A percentile compares a stretch with the other conserved stretches of the same genome.
phyloP scores from a whole-genome alignment of 768 basidiomycete species.

The Dendrothele bispora region DNA sequence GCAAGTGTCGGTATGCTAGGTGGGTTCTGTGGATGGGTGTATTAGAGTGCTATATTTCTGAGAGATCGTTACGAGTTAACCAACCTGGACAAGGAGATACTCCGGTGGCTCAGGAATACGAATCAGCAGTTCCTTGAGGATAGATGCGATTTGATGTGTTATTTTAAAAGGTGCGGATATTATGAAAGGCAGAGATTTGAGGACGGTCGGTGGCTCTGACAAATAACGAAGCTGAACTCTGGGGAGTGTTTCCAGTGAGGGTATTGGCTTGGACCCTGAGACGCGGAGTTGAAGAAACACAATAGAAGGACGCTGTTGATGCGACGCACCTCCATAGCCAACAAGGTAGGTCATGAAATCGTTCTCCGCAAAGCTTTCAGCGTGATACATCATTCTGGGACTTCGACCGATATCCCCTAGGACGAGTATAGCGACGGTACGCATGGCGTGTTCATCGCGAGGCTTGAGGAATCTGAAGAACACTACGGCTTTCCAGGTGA shows the following conservation, averaged over 20 bases:
- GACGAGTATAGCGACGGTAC: slow-evolving; percentile 86
- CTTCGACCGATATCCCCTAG: slow-evolving; percentile 95
- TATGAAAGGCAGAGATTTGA: slow-evolving; percentile 60
- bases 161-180: slow-evolving; percentile 84
- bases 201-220: slow-evolving; percentile 54
- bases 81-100: slow-evolving; percentile 87
- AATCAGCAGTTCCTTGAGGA: slow-evolving; percentile 63
- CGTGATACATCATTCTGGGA: slow-evolving; percentile 99
- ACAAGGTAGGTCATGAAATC: slow-evolving; percentile 79
- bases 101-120: slow-evolving; percentile 68
- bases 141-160: slow-evolving; percentile 58
- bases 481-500: slow-evolving; percentile 31
- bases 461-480: slow-evolving; percentile 28
- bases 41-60: not conserved
- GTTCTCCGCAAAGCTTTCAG: slow-evolving; percentile 84
- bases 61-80: slow-evolving; percentile 18
- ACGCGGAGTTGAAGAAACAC: not conserved
- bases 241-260: slow-evolving; percentile 67
- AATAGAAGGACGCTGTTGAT: not conserved
- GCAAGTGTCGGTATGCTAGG: slow-evolving; percentile 94
- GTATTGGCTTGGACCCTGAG: slow-evolving; percentile 75
- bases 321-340: slow-evolving; percentile 75
- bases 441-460: slow-evolving; percentile 41
- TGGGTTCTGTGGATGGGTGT: slow-evolving; percentile 66
- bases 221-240: slow-evolving; percentile 69